phyloP scores from a whole-genome alignment of 2,329 filamentous ascomycete genomes.

The Peltaster fructicola region DNA sequence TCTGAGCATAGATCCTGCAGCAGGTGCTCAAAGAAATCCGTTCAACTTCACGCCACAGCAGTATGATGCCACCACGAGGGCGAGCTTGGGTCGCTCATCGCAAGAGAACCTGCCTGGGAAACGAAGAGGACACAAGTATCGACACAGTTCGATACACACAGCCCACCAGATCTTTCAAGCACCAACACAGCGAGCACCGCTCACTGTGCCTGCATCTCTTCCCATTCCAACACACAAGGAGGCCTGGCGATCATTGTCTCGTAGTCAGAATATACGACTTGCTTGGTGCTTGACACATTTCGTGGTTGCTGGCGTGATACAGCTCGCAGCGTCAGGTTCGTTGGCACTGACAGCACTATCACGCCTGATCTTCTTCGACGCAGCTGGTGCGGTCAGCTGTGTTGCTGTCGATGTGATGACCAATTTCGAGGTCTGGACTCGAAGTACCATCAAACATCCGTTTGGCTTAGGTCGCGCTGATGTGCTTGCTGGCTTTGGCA shows the following conservation, averaged over 20 bases:
- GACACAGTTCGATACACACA: conserved; percentile 65
- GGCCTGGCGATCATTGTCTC: conserved; percentile 77
- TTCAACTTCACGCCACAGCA: conserved; percentile 79
- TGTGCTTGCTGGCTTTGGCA: conserved; percentile 85
- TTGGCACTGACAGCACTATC: conserved; percentile 83
- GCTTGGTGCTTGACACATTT: conserved; percentile 86
- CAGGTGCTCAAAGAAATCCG: conserved; percentile 37
- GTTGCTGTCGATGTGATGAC: conserved; percentile 82
- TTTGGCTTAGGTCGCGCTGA: conserved; percentile 82
- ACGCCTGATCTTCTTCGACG: conserved; percentile 88
- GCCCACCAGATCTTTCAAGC: conserved; percentile 89
- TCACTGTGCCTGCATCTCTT: conserved; percentile 77
- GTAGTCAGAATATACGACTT: conserved; percentile 64
- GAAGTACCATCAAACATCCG: conserved; percentile 79
- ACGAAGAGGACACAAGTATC: conserved; percentile 90
- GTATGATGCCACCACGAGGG: conserved; percentile 21
- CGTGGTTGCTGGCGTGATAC: conserved; percentile 63
- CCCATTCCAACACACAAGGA: conserved; percentile 81
- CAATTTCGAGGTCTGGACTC: conserved; percentile 96
- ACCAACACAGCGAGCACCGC: conserved; percentile 65
- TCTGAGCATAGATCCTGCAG: conserved; percentile 8
- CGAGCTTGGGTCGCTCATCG: conserved; percentile 2
- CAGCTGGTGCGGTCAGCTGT: conserved; percentile 77
- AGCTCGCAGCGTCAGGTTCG: conserved; percentile 71
- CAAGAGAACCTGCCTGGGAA: conserved; percentile 37